Evolutionary conservation across 23 red algal species (phyloP).

Genomic region (Gracilaria domingensis): DNA sequence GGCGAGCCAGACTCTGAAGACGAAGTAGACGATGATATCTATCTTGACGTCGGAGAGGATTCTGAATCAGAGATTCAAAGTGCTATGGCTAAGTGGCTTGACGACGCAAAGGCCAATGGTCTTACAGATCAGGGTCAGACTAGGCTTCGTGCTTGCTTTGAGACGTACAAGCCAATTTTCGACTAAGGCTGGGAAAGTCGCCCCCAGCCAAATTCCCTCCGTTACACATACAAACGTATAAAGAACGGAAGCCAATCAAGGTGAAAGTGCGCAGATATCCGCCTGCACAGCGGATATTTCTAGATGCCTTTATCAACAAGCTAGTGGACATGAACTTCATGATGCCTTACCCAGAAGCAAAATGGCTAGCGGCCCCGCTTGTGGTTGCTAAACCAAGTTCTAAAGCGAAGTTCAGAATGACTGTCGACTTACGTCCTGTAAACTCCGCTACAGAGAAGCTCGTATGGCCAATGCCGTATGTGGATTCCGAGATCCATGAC

Average conservation of each 20-base stretch:
- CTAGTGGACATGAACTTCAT: slow-evolving; percentile 39
- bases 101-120: background rate
- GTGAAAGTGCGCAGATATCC: slow-evolving; percentile 41
- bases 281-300: slow-evolving; percentile 5
- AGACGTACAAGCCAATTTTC: background rate
- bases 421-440: slow-evolving; percentile 27
- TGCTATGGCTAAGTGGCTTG: background rate
- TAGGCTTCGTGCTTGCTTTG: background rate
- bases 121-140: background rate
- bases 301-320: slow-evolving; percentile 8
- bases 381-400: slow-evolving; percentile 20
- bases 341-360: background rate
- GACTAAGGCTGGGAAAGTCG: slow-evolving; percentile 16
- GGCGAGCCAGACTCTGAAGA: background rate
- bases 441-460: slow-evolving; percentile 17
- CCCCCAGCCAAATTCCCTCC: background rate
- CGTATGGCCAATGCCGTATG: slow-evolving; percentile 47
- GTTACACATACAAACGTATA: background rate
- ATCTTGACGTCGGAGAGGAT: background rate
- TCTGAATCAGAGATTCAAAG: background rate
- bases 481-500: slow-evolving; percentile 31
- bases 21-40: background rate
- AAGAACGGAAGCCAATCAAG: slow-evolving; percentile 12
- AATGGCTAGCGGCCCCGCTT: slow-evolving; percentile 25
- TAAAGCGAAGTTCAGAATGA: slow-evolving; percentile 32